Percentiles rank a stretch among this genome's conserved stretches.
Evolutionary conservation across 2,329 filamentous ascomycete genomes (phyloP).

Genomic region (Bipolaris victoriae): DNA sequence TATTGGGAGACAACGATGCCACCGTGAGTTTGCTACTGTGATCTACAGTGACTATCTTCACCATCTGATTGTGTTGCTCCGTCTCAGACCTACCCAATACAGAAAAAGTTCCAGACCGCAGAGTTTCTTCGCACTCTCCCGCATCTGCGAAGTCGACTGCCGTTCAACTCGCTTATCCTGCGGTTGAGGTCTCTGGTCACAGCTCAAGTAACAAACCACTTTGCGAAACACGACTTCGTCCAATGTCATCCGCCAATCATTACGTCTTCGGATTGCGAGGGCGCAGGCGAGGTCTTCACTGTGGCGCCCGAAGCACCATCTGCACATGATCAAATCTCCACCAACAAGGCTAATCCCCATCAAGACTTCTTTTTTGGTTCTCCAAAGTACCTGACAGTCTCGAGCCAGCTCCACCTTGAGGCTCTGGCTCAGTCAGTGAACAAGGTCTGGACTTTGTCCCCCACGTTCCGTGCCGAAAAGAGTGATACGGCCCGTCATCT

Average conservation of each 20-base stretch:
- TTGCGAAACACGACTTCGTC: slow-evolving; percentile 71
- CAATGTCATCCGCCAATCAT: slow-evolving; percentile 93
- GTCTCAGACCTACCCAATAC: slow-evolving; percentile 81
- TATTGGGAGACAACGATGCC: slow-evolving; percentile 80
- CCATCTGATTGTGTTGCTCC: slow-evolving; percentile 26
- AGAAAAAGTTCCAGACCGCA: slow-evolving; percentile 92
- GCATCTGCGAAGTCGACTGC: slow-evolving; percentile 82
- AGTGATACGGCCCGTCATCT: slow-evolving; percentile 93
- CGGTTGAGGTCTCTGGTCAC: slow-evolving; percentile 83
- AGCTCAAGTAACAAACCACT: slow-evolving; percentile 75
- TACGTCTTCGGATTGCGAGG: slow-evolving; percentile 96
- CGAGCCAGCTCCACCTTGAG: slow-evolving; percentile 91
- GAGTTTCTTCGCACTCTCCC: slow-evolving; percentile 89
- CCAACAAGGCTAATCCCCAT: slow-evolving; percentile 32
- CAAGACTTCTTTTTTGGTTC: slow-evolving; percentile 73
- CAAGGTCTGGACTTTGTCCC: slow-evolving; percentile 91
- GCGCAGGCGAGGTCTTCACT: slow-evolving; percentile 90
- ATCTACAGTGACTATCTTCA: slow-evolving; percentile 2
- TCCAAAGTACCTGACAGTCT: slow-evolving; percentile 95
- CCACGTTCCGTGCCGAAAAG: slow-evolving; percentile 82
- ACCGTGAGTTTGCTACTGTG: slow-evolving; percentile 64
- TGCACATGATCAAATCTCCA: slow-evolving; percentile 17
- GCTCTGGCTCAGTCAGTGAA: slow-evolving; percentile 86
- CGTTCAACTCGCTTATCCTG: slow-evolving; percentile 79
- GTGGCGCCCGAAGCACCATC: slow-evolving; percentile 54